Evolutionary conservation across 2,329 filamentous ascomycete genomes (phyloP).

Genomic region (Pleomassaria siparia): DNA sequence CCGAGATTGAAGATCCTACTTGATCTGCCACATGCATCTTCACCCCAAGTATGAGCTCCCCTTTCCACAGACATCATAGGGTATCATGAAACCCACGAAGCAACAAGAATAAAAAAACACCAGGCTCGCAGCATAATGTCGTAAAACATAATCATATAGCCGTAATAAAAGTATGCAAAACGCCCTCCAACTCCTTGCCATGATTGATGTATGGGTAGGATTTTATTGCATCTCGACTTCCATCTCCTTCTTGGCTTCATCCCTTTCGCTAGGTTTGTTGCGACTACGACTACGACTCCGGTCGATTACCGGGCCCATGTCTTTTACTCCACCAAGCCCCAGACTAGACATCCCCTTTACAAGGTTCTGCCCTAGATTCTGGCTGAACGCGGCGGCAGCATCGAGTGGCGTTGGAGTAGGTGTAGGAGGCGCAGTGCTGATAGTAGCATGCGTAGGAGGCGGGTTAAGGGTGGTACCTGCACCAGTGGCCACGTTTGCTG

Average conservation of each 20-base stretch:
- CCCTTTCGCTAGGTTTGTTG: constrained; percentile 17
- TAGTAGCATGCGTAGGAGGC: constrained; percentile 7
- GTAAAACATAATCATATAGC: not conserved
- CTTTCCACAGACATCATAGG: no score
- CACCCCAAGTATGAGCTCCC: no score
- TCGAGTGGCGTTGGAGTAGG: constrained; percentile 24
- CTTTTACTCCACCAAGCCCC: constrained; percentile 23
- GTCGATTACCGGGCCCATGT: constrained; percentile 18
- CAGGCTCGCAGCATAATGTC: no score
- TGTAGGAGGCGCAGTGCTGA: constrained; percentile 7
- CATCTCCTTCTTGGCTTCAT: constrained; percentile 21
- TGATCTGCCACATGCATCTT: no score
- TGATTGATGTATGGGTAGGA: not conserved
- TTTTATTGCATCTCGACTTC: constrained; percentile 43
- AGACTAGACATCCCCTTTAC: constrained; percentile 34
- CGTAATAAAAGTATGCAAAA: not conserved
- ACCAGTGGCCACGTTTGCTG: constrained; percentile 34
- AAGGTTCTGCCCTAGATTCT: constrained; percentile 31
- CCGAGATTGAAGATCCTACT: no score
- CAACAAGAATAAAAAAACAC: no score
- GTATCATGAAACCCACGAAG: no score
- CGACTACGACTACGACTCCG: constrained; percentile 23
- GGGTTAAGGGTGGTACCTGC: constrained; percentile 29
- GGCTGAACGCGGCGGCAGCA: constrained; percentile 29
- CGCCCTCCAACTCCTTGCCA: not conserved